phyloP scores from a whole-genome alignment of 371 early-diverging fungal genomes.

The Mortierella sp. region DNA sequence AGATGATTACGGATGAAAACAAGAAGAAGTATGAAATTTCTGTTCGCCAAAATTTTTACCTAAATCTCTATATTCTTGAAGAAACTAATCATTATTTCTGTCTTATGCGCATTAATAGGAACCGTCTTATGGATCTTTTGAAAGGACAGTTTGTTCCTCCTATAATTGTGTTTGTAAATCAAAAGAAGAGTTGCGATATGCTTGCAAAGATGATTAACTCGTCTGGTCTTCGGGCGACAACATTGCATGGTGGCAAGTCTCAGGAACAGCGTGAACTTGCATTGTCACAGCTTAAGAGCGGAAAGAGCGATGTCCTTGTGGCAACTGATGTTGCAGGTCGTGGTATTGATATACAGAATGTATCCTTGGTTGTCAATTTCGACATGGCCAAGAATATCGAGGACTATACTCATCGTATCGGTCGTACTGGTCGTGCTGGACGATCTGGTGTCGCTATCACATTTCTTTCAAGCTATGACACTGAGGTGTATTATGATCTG shows the following conservation, averaged over 20 bases:
- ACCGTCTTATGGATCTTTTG: conserved; percentile 83
- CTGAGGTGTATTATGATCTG: conserved; percentile 93
- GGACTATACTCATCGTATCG: conserved; percentile 98
- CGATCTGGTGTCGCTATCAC: conserved; percentile 94
- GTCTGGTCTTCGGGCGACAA: conserved; percentile 79
- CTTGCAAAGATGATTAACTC: conserved; percentile 79
- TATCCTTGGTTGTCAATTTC: conserved; percentile 97
- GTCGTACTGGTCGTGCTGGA: conserved; percentile 98
- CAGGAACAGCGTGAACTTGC: conserved; percentile 93
- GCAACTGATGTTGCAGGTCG: conserved; percentile 99
- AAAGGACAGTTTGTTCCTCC: conserved; percentile 80
- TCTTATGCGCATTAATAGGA: conserved; percentile 60
- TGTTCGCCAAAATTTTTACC: neutral
- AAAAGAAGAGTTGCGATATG: conserved; percentile 88
- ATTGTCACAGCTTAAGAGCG: conserved; percentile 79
- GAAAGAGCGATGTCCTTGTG: conserved; percentile 83
- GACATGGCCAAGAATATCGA: conserved; percentile 98
- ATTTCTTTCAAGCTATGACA: conserved; percentile 82
- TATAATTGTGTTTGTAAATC: conserved; percentile 98
- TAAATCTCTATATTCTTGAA: neutral
- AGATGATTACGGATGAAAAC: conserved; percentile 89
- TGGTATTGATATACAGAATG: conserved; percentile 98
- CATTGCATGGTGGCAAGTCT: conserved; percentile 95
- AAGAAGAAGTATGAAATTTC: conserved; percentile 81
- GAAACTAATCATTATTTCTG: too few relatives aligned